Base-by-base conservation (phyloP, 1,284 basidiomycete species). In the Puccinia novopanici region DNA sequence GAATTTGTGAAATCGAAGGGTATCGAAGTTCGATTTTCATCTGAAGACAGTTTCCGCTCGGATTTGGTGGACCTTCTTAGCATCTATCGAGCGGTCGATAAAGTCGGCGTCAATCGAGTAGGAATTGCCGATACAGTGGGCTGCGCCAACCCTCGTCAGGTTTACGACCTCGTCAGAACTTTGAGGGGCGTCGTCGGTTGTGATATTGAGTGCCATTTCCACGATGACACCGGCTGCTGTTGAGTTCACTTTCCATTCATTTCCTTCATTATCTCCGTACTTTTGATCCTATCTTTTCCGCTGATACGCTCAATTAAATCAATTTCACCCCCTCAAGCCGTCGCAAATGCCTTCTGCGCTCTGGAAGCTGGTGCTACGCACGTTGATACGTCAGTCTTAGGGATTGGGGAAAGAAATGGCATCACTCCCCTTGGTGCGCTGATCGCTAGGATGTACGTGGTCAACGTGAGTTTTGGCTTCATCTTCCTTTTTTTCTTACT, bases 1-100 rank as follows among this genome's bases (percentile, higher is more conserved):
- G 91, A 98, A 86, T 99, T 93, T 84, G 96, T 99, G 89, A 99
- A 99, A 91, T 94, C 92, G 89, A 99, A 98, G 92, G 93, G 93
- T 82, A 98, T 99, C 86, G 97, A 99, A 88, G 95, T 99, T 86
- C 93, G 97, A 82, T 99, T 99, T 90, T 99, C 96, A 42, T 97
- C 96, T 50, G 97, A 99, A 87, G 97, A 99, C 87, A 98, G 94
- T 54, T 99, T 99, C 93, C 93, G 97, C 83, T 99, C 96, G 84
- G 96, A 99, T 87, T 91, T 99, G 82, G 97, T 99, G 87, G 97
- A 99, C 88, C 90, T 99, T 71, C 90, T 99, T 78, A 95, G 93
- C 72, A 98, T 99, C 88, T 99, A 99, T 89, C 94, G 97, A 87
- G 97, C 96, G 75, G 97, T 99, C 79, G 97, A 99, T 89, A 98